Base-by-base conservation (phyloP, 345 rosid genomes). In the Atalantia buxifolia region DNA sequence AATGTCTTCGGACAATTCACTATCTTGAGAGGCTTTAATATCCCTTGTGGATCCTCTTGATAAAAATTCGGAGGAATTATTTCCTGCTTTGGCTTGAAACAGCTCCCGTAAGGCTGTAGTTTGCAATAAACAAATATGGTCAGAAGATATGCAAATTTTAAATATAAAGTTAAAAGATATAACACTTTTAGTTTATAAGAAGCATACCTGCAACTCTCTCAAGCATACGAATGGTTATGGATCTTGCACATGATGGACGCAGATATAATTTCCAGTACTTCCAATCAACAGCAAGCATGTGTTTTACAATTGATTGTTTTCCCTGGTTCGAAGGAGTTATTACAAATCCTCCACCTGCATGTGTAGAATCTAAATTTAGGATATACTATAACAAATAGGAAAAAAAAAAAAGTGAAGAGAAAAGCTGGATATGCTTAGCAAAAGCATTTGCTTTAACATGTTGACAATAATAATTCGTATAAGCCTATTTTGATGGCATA, bases 281-380 rank as follows among this genome's bases (percentile, higher is more conserved):
- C 99, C 99, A 94, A 79, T 96, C 94, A 72, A 93, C 84, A 28
- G 99, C 89, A 73, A 94, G 89, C 99, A 96, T 96, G 86, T 94
- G 98, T 74, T 91, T 96, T 40, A 96, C 98, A 45, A 89, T 77
- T 24, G 99, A 89, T 59, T 92, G 88, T 69, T 84, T 88, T 68
- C 93, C 98, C 71, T 94, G 85, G 84, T 83, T 83, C 45, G 84
- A 82, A 1, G 98, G 99, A 79, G 92, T 85, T 76, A 94, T 85
- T 25, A 94, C 98, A 77, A 86, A 96, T 66, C 99, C 99, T 71
- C 98, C 98, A 87, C 99, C 99, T 96, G 84, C 77, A 84, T 70
- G 66, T 72, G 80, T 57, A 6, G n/a, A 30, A 73, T 33, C 64
- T 6, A 68, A 69, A 66, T 8, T 33, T 31, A 64, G 24, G 55